phyloP scores from a whole-genome alignment of 2,329 filamentous ascomycete genomes.

The Beauveria brongniartii region DNA sequence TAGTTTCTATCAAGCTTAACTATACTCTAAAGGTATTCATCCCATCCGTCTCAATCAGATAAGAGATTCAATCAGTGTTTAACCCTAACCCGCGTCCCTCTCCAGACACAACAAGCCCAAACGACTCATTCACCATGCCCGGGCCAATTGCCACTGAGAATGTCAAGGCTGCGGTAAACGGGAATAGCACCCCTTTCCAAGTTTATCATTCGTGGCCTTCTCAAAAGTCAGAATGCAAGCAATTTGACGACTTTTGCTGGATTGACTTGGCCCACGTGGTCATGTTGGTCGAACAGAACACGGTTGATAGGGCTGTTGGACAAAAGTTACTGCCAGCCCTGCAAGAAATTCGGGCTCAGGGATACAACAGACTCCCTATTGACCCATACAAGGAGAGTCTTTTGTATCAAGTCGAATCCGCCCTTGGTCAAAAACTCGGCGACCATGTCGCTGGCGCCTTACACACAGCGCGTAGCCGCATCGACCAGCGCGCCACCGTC shows the following conservation, averaged over 20 bases:
- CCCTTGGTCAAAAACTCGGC: conserved; percentile 6
- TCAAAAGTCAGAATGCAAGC: conserved; percentile 12
- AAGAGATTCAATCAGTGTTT: too few species aligned
- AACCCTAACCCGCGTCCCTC: neutral
- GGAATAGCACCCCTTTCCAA: conserved; percentile 2
- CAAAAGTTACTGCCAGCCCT: conserved; percentile 7
- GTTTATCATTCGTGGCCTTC: conserved; percentile 12
- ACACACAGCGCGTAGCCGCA: conserved; percentile 13
- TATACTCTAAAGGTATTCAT: conserved; percentile 5
- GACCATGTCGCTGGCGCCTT: conserved; percentile 13
- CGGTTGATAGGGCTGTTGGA: conserved; percentile 1
- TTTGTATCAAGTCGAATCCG: conserved; percentile 8
- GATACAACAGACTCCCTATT: conserved; percentile 6
- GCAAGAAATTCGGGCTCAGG: conserved; percentile 7
- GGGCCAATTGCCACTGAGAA: neutral
- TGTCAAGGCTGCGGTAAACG: neutral
- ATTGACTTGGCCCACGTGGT: conserved; percentile 14
- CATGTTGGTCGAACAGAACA: conserved; percentile 13
- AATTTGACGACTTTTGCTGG: conserved; percentile 13
- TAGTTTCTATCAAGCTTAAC: neutral
- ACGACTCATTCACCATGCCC: neutral
- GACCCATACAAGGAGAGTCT: conserved; percentile 12
- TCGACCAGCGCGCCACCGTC: conserved; percentile 14
- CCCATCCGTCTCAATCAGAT: neutral
- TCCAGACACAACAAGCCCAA: neutral